phyloP scores from a whole-genome alignment of 352 stramenopile genomes.

The Elongisporangium prolatum region DNA sequence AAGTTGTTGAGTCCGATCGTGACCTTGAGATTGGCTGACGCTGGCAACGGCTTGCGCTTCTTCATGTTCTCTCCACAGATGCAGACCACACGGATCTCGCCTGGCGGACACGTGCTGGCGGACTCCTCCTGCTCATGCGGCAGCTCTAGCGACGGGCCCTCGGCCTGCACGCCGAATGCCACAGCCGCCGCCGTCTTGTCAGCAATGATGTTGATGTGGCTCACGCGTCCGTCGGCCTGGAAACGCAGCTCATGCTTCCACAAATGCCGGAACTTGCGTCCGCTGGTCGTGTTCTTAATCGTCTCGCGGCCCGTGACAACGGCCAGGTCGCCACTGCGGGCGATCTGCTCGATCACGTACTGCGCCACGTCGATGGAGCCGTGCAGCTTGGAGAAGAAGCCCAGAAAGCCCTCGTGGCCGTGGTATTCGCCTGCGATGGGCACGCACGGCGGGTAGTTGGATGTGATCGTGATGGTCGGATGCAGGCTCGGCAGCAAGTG shows the following conservation, averaged over 20 bases:
- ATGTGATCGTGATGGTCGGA: conserved; percentile 70
- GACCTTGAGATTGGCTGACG: conserved; percentile 45
- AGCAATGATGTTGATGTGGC: conserved; percentile 82
- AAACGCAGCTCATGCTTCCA: conserved; percentile 85
- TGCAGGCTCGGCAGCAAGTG: conserved; percentile 74
- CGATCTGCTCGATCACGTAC: conserved; percentile 65
- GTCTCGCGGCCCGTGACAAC: conserved; percentile 79
- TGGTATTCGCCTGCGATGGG: conserved; percentile 70
- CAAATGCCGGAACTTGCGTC: conserved; percentile 71
- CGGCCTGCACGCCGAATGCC: conserved; percentile 62
- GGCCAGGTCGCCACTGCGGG: conserved; percentile 60
- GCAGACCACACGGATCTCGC: conserved; percentile 78
- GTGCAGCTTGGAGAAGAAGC: conserved; percentile 74
- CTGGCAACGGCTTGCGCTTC: conserved; percentile 42
- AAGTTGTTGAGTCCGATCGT: conserved; percentile 71
- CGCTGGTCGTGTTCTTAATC: conserved; percentile 57
- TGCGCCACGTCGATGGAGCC: conserved; percentile 62
- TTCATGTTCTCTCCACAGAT: conserved; percentile 56
- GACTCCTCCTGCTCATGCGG: conserved; percentile 59
- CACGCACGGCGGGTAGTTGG: conserved; percentile 68
- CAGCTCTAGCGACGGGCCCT: conserved; percentile 49
- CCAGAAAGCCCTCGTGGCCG: conserved; percentile 52
- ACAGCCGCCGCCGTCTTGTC: conserved; percentile 76
- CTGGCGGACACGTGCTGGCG: conserved; percentile 61
- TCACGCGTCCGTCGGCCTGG: conserved; percentile 71